Percentiles rank a stretch among this genome's conserved stretches.
Conservation (phyloP, 202 grass and related monocot genomes). For the Musa balbisiana region DNA sequence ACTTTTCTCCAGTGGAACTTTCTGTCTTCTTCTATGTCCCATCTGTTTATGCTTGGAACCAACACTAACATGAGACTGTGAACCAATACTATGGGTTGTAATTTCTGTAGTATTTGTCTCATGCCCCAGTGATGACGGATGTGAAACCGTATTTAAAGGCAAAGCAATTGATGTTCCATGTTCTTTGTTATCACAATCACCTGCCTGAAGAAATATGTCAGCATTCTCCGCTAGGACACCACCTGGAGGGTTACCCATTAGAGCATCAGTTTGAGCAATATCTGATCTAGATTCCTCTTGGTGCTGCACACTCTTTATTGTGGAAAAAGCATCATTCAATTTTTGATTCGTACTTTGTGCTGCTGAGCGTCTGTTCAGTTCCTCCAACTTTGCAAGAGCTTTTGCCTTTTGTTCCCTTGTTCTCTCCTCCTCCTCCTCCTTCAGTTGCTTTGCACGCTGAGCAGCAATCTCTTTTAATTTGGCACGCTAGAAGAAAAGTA, state of each 20-base stretch:
- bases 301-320: constrained; percentile 18
- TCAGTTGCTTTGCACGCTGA: constrained; percentile 74
- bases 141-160: constrained; percentile 12
- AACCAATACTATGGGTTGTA: constrained; percentile 18
- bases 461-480: constrained; percentile 84
- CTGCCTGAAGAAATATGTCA: constrained; percentile 17
- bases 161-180: constrained; percentile 20
- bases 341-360: constrained; percentile 35
- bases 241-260: constrained; percentile 14
- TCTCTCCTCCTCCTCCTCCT: constrained; percentile 85
- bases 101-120: constrained; percentile 26
- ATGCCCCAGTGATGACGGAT: constrained; percentile 4
- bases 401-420: constrained; percentile 82
- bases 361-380: constrained; percentile 65
- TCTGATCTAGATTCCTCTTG: constrained; percentile 32
- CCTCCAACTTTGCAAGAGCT: constrained; percentile 88
- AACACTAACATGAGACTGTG: constrained; percentile 16
- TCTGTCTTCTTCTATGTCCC: constrained; percentile 61
- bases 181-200: constrained; percentile 20
- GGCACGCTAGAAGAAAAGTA: constrained; percentile 41
- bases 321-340: constrained; percentile 23
- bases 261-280: constrained; percentile 23
- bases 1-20: constrained; percentile 34
- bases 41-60: constrained; percentile 33
- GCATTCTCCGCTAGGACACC: constrained; percentile 14